These are phyloP conservation scores for Ramaria rubella DNA, from an alignment of 768 basidiomycete genomes.

Conservation along the genomic window DNA sequence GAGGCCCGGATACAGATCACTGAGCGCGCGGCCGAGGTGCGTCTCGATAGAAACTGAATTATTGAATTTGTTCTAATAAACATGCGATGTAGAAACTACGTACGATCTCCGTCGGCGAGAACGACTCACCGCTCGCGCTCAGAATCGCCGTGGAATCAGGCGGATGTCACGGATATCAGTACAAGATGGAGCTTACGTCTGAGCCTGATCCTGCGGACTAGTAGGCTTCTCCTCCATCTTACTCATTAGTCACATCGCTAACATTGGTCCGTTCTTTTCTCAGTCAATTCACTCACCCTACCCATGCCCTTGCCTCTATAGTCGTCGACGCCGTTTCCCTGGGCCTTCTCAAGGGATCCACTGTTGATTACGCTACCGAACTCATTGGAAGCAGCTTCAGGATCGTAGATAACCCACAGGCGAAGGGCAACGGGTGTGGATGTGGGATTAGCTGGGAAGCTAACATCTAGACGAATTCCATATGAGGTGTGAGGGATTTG, in stretches of 20 bases:
- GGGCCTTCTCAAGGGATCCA: conserved; percentile 77
- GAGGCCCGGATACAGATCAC: conserved; percentile 56
- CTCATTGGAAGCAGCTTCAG: conserved; percentile 91
- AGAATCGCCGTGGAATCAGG: conserved; percentile 86
- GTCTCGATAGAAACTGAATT: conserved; percentile 11
- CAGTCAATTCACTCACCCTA: conserved; percentile 70
- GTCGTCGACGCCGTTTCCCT: conserved; percentile 85
- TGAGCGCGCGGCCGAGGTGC: conserved; percentile 69
- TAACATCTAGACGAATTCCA: conserved; percentile 46
- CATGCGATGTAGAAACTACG: conserved; percentile 60
- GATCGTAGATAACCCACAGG: conserved; percentile 79
- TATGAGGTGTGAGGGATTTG: no score
- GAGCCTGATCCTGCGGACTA: conserved; percentile 69
- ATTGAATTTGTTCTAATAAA: neutral
- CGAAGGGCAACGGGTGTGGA: conserved; percentile 85
- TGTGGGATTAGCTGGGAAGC: conserved; percentile 97
- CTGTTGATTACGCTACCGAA: conserved; percentile 88
- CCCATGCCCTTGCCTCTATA: conserved; percentile 64
- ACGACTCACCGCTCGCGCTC: conserved; percentile 59
- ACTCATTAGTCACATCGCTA: neutral
- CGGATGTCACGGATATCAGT: conserved; percentile 97
- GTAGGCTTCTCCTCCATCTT: conserved; percentile 41
- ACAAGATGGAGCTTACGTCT: conserved; percentile 79
- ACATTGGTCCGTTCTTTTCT: neutral
- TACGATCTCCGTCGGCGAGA: conserved; percentile 57